Conservation (phyloP, 106 monocot genomes). For the Dioscorea alata region DNA sequence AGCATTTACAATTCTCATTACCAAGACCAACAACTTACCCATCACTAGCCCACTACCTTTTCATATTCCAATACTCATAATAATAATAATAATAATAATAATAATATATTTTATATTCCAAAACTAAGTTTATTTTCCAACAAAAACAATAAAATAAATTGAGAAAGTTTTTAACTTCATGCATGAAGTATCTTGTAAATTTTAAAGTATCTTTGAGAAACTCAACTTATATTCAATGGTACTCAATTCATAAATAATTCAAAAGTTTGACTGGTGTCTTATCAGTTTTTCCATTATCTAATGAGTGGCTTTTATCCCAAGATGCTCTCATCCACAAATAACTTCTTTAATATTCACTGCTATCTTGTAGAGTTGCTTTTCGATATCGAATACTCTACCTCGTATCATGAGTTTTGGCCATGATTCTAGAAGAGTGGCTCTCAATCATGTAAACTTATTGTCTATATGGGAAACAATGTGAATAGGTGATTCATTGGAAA, state of each 20-base stretch:
- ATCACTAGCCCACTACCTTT: no score
- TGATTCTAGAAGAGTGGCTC: conserved; percentile 39
- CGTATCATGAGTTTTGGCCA: conserved; percentile 38
- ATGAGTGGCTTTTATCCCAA: conserved; percentile 24
- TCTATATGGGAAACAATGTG: conserved; percentile 19
- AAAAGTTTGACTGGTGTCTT: conserved; percentile 9
- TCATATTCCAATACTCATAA: no score
- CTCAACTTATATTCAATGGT: no score
- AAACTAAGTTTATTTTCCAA: no score
- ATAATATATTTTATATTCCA: no score
- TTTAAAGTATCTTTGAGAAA: no score
- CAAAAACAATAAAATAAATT: no score
- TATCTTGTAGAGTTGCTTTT: conserved; percentile 26
- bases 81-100: no score
- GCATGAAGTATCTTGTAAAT: no score
- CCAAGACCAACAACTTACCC: no score
- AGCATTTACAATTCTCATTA: no score
- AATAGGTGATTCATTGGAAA: conserved; percentile 2
- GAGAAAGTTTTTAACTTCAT: no score
- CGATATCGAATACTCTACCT: conserved; percentile 30
- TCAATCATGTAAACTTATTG: conserved; percentile 30
- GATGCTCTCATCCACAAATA: conserved; percentile 44
- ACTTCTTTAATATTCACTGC: conserved; percentile 42
- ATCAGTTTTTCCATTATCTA: conserved; percentile 17
- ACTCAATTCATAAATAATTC: neutral